Evolutionary conservation across 2,329 filamentous ascomycete species (phyloP), one percentile per base, ranked within the genome.

Genomic region (Cladosporium sp.): DNA sequence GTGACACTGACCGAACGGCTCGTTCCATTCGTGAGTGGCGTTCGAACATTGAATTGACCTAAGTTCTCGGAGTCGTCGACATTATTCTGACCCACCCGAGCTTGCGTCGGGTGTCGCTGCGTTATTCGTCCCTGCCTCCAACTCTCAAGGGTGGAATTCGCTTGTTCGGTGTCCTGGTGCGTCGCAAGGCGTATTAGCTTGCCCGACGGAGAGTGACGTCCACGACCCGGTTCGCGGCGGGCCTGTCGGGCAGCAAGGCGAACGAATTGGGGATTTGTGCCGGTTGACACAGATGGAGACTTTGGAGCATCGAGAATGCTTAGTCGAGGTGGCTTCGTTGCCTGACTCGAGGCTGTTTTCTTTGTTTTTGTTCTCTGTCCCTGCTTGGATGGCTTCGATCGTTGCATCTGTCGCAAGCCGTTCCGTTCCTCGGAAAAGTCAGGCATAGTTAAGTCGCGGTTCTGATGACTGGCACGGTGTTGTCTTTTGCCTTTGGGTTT

Each of bases 171-270:
- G 53, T 84, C 80, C 7, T 67, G 57, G 27, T 63, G 66, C 19
- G 74, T 80, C 13, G 72, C 73, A 20, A 83, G 62, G 45, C 72
- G 69, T 43, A 83, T 69, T 32, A 75, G 67, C 56, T 82, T 82
- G 43, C 67, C 65, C 18, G 67, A 69, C 13, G 76, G 78, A 38
- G 73, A 77, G 56, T 76, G 72, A 49, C 78, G 72, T 30, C 74
- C 78, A 57, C 67, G 59, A 57, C 79, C 72, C 19, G 66, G 61
- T 40, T 71, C 69, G 35, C 67, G 70, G 7, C 75, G 73, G 42
- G 72, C 76, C 57, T 72, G 69, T 53, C 80, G 74, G 22, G 72
- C 71, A 29, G 80, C 80, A 51, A 84, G 61, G 46, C 72, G 72
- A 5, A 84, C 65, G 48, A 83, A 83, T 18, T 72, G 72, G 7